Percentiles rank a stretch among this genome's conserved stretches.
phyloP scores from a whole-genome alignment of 495 filamentous ascomycete genomes.

The Neurospora sp. region DNA sequence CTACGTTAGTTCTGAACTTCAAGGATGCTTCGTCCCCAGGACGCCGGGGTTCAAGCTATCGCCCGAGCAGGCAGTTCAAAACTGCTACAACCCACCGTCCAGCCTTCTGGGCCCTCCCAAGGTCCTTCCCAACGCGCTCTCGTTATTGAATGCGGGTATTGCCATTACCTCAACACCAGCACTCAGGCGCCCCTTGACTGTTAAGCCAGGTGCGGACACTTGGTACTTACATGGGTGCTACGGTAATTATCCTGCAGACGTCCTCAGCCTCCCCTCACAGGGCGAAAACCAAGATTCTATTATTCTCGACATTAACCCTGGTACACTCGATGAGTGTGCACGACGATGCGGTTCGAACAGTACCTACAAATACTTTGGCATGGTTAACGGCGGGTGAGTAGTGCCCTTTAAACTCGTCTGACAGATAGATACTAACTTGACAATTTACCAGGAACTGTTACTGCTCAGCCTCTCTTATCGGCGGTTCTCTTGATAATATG shows the following conservation, averaged over 20 bases:
- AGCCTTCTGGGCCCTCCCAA: not conserved
- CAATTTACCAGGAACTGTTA: not conserved
- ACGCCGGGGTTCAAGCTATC: conserved; percentile 11
- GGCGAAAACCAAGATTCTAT: not conserved
- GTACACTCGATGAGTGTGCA: conserved; percentile 4
- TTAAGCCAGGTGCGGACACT: not conserved
- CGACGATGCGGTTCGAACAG: not conserved
- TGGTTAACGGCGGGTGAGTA: conserved; percentile 2
- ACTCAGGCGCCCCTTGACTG: not conserved
- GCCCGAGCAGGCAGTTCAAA: not conserved
- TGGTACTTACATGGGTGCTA: conserved; percentile 6
- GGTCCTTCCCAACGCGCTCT: not conserved
- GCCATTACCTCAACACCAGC: not conserved
- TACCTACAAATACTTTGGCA: not conserved
- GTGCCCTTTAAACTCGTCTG: not conserved
- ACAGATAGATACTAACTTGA: not conserved
- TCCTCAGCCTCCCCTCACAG: not conserved
- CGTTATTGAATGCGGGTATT: accelerated
- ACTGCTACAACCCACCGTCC: not conserved
- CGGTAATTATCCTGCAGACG: not conserved
- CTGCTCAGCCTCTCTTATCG: not conserved
- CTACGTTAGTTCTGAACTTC: conserved; percentile 15
- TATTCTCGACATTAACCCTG: not conserved
- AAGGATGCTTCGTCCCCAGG: conserved; percentile 14
- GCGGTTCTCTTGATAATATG: not conserved